Base-by-base conservation (phyloP, 106 monocot genomes). In the Dendrobium nobile region DNA sequence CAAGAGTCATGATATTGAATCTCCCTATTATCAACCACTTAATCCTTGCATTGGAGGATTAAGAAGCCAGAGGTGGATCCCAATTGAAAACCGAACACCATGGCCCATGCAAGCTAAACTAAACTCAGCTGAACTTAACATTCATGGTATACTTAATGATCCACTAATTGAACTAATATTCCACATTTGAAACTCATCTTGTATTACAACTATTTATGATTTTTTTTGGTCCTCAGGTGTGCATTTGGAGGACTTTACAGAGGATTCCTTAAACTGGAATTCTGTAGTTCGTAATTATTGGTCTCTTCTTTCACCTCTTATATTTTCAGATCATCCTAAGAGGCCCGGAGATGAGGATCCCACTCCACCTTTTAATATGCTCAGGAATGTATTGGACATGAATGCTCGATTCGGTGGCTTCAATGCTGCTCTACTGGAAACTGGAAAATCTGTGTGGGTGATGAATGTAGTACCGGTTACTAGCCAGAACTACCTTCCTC, bases 241-340 rank as follows among this genome's bases (percentile, higher is more conserved):
- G 22, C 85, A 89, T 72, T 3, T 64, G 22, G 91, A 89, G 85
- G 89, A 89, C 72, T 88, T 95, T 56, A 33, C 77, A 4, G 91
- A 91, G 77, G 89, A 95, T 85, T 79, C 84, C 1, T 51, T 81
- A 54, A 86, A 81, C 31, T 95, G 95, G 95, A 82, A 82, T 8
- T 75, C 82, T 0, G 82, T 72, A 3, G 82, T 95, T 67, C 82
- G 19, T 20, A 87, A 91, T 82, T 95, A 95, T 82, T 95, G 95
- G 95, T 88, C 93, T 65, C 89, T 95, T 67, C 87, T 95, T 45
- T 93, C 95, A 3, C 95, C 95, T 48, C 85, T 91, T 9, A 93
- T 95, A 79, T 95, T 95, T 77, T 95, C 95, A 7, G 95, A 93
- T 85, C 95, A 95, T 84, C 95, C 95, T 19, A 95, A 95, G 82